Conservation (phyloP, 2,329 filamentous ascomycete species). For the Exophiala sideris region DNA sequence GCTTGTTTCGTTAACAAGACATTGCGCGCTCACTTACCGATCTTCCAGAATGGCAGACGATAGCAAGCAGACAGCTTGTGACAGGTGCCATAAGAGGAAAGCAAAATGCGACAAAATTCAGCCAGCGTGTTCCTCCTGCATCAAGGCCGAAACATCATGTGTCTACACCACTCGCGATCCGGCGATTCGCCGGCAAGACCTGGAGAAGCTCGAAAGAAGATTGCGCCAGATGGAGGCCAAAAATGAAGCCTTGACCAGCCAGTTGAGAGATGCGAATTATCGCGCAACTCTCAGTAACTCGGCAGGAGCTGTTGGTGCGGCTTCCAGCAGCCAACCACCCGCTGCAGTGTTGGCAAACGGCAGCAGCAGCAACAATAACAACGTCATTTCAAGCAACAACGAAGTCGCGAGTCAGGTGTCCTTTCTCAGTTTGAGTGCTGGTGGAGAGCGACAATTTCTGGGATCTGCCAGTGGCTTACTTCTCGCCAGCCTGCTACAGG, state of each 20-base stretch:
- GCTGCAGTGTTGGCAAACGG: background rate
- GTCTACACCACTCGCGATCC: constrained; percentile 37
- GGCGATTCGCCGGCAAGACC: constrained; percentile 35
- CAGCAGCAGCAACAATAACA: background rate
- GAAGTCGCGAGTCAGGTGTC: constrained; percentile 44
- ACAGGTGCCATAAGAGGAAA: constrained; percentile 43
- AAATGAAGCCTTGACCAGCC: constrained; percentile 9
- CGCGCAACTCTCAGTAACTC: background rate
- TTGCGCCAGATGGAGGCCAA: constrained; percentile 9
- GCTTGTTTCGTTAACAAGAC: no score
- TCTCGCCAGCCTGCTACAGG: constrained; percentile 42
- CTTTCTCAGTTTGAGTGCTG: constrained; percentile 42
- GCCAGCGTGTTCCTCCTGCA: constrained; percentile 38
- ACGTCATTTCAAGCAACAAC: constrained; percentile 9
- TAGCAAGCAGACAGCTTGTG: constrained; percentile 32
- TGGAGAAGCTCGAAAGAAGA: constrained; percentile 8
- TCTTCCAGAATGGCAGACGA: constrained; percentile 4
- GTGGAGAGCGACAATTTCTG: constrained; percentile 43
- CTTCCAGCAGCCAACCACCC: background rate
- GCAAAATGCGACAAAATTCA: constrained; percentile 41
- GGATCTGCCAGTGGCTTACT: constrained; percentile 36
- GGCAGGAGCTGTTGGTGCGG: background rate
- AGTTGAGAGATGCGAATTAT: constrained; percentile 7
- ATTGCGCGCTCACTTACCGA: no score
- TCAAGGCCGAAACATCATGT: constrained; percentile 35